Conservation (phyloP, 1,139 yeast genomes). For the Debaryomyces robertsiae region DNA sequence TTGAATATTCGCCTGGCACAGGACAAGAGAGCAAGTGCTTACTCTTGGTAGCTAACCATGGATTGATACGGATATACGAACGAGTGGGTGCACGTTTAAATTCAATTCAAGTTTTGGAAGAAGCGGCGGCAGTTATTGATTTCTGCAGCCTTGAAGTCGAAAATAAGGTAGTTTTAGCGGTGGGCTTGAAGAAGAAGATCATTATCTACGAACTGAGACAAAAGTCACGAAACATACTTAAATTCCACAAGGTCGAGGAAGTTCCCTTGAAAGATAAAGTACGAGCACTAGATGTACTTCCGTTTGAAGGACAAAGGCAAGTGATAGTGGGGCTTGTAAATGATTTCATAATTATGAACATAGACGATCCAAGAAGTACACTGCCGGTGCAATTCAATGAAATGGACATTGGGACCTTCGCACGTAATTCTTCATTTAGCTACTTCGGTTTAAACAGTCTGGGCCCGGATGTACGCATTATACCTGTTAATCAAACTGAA, state of each 20-base stretch:
- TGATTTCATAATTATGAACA: slow-evolving; percentile 33
- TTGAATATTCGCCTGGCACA: slow-evolving; percentile 22
- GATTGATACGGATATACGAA: slow-evolving; percentile 34
- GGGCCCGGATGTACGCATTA: slow-evolving; percentile 27
- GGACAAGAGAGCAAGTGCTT: slow-evolving; percentile 27
- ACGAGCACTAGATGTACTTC: slow-evolving; percentile 19
- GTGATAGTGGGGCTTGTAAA: slow-evolving; percentile 30
- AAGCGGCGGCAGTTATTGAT: slow-evolving; percentile 22
- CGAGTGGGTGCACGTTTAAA: slow-evolving; percentile 39
- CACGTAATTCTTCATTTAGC: slow-evolving; percentile 27
- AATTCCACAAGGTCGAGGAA: slow-evolving; percentile 30
- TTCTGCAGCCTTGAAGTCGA: slow-evolving; percentile 23
- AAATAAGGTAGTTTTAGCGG: slow-evolving; percentile 26
- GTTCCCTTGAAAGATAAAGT: slow-evolving; percentile 34
- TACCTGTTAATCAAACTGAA: slow-evolving; percentile 20
- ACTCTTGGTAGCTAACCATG: slow-evolving; percentile 30
- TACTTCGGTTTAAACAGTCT: slow-evolving; percentile 31
- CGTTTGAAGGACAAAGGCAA: slow-evolving; percentile 15
- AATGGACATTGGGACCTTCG: slow-evolving; percentile 21
- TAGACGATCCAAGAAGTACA: slow-evolving; percentile 24
- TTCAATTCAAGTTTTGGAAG: slow-evolving; percentile 34
- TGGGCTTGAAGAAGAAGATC: slow-evolving; percentile 37
- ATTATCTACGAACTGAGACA: slow-evolving; percentile 30
- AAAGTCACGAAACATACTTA: slow-evolving; percentile 35
- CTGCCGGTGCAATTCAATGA: slow-evolving; percentile 19